A percentile compares a stretch with the other conserved stretches of the same genome.
phyloP scores from a whole-genome alignment of 176 grass and related monocot species.

The Hordeum vulgare region MorexV3_pseudomolecules_assembly NC_058522.1:261232577-261233076 shows the following conservation, averaged over 20 bases:
- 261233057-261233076: slow-evolving; percentile 86
- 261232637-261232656: slow-evolving; percentile 89
- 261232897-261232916: slow-evolving; percentile 9
- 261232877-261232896: not conserved
- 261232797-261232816: slow-evolving; percentile 76
- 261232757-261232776: slow-evolving; percentile 54
- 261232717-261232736: slow-evolving; percentile 10
- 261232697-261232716: slow-evolving; percentile 12
- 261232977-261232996: slow-evolving; percentile 94
- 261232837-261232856: not conserved
- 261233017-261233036: slow-evolving; percentile 97
- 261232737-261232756: slow-evolving; percentile 51
- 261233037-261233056: slow-evolving; percentile 87
- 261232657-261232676: slow-evolving; percentile 65
- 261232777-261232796: slow-evolving; percentile 96
- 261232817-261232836: slow-evolving; percentile 49
- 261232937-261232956: slow-evolving; percentile 64
- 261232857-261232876: not conserved
- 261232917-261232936: slow-evolving; percentile 42
- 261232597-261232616: slow-evolving; percentile 97
- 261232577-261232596: slow-evolving; percentile 93
- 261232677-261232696: slow-evolving; percentile 2
- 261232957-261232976: slow-evolving; percentile 56
- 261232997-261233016: slow-evolving; percentile 72
- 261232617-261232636: slow-evolving; percentile 91